Evolutionary conservation across 441 rosid species (phyloP), one percentile per base, ranked within the genome.

Genomic region (Omphalea diandra): DNA sequence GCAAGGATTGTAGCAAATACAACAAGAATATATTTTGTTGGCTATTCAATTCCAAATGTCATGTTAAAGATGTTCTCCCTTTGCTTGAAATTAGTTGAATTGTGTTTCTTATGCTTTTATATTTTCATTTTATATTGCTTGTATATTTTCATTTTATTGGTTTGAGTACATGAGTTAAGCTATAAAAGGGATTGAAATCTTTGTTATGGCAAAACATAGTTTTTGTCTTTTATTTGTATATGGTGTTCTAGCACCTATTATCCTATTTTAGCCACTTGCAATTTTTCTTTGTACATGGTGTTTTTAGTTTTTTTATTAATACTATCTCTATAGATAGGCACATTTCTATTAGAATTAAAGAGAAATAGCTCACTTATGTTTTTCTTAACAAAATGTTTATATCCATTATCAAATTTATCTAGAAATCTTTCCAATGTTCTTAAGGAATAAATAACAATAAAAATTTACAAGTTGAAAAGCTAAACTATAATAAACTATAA

Each of bases 51-150:
- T 50, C 12, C 11, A 22, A 8, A 3, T 20, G 27, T 22, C 27
- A 20, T 7, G 12, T 22, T 53, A 53, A 12, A 53, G 32, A 26
- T 24, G 1, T 24, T 1, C 3, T 3, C 46, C 29, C 17, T n/a
- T 63, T 49, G 52, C 53, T 55, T 54, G 52, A n/a, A 58, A 29
- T 43, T 2, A 18, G 7, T 22, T 49, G 5, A 18, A 18, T 44
- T 49, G 17, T 32, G 15, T 53, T 53, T 27, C 7, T 72, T 67
- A 26, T 74, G 66, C 85, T n/a, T n/a, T n/a, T n/a, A n/a, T n/a
- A n/a, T n/a, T n/a, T n/a, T n/a, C n/a, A n/a, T n/a, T n/a, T n/a
- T n/a, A 22, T 43, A n/a, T 26, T 43, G 27, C 7, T 33, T 67
- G 24, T 56, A 1, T 53, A n/a, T 63, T 27, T 73, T 29, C 10